A percentile compares a stretch with the other conserved stretches of the same genome.
phyloP scores from a whole-genome alignment of 2,329 filamentous ascomycete species.

The Delphinella strobiligena region DNA sequence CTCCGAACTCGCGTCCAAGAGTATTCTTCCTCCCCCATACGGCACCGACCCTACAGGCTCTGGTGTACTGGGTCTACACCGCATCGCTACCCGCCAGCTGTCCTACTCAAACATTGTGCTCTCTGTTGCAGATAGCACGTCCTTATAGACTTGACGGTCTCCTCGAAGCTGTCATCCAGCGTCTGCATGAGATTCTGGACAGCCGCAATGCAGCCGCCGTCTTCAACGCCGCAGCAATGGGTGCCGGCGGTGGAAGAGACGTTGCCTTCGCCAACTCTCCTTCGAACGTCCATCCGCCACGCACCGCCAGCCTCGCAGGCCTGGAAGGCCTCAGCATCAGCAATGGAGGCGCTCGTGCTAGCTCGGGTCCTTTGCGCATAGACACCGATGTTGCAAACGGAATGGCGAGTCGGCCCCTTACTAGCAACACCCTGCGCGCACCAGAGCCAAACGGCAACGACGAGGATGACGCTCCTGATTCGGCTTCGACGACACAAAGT shows the following conservation, averaged over 20 bases:
- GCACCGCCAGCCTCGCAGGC: slow-evolving; percentile 36
- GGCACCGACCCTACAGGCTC: slow-evolving; percentile 72
- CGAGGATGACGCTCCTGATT: slow-evolving; percentile 20
- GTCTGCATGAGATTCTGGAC: slow-evolving; percentile 78
- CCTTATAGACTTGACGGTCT: slow-evolving; percentile 90
- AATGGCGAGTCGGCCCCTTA: too few species aligned
- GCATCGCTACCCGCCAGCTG: slow-evolving; percentile 68
- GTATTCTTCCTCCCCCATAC: slow-evolving; percentile 91
- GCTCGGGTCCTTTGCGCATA: slow-evolving; percentile 31
- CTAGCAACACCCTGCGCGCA: slow-evolving; percentile 23
- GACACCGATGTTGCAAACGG: slow-evolving; percentile 37
- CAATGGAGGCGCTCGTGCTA: neutral
- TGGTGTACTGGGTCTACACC: slow-evolving; percentile 89
- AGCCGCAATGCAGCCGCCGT: slow-evolving; percentile 91
- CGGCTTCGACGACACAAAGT: slow-evolving; percentile 22
- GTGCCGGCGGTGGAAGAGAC: slow-evolving; percentile 79
- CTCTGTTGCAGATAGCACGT: slow-evolving; percentile 80
- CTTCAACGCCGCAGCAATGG: slow-evolving; percentile 97
- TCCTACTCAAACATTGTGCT: slow-evolving; percentile 86
- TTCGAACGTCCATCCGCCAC: slow-evolving; percentile 23
- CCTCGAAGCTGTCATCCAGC: slow-evolving; percentile 82
- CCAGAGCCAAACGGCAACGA: slow-evolving; percentile 22
- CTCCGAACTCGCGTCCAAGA: slow-evolving; percentile 57
- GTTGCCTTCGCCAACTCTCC: slow-evolving; percentile 47
- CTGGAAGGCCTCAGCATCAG: slow-evolving; percentile 14